Conservation (phyloP, 1,139 yeast genomes). For the Arxiozyma heterogenica region DNA sequence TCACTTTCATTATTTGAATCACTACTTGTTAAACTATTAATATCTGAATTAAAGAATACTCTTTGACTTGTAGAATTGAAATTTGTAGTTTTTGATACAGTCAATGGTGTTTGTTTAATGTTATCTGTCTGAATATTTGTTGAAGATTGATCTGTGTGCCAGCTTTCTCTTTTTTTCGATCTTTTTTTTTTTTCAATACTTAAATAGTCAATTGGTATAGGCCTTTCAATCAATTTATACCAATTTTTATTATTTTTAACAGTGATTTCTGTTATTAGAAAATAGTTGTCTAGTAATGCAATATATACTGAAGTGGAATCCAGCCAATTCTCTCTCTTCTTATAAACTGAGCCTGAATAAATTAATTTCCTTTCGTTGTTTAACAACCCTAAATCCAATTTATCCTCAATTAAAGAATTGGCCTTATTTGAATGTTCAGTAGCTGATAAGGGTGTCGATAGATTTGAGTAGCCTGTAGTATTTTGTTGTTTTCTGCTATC, state of each 20-base stretch:
- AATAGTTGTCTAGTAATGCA: slow-evolving; percentile 62
- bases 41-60: slow-evolving; percentile 9
- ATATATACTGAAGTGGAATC: slow-evolving; percentile 44
- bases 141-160: neutral
- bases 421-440: slow-evolving; percentile 29
- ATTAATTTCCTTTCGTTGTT: slow-evolving; percentile 51
- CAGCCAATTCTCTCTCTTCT: slow-evolving; percentile 56
- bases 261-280: slow-evolving; percentile 52
- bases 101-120: slow-evolving; percentile 12
- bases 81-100: slow-evolving; percentile 16
- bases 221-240: slow-evolving; percentile 45
- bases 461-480: slow-evolving; percentile 22
- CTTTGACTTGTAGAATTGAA: slow-evolving; percentile 16
- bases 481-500: slow-evolving; percentile 22
- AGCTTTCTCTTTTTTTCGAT: neutral
- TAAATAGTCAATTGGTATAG: slow-evolving; percentile 53
- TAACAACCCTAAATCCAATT: slow-evolving; percentile 41
- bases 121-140: neutral
- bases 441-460: slow-evolving; percentile 9
- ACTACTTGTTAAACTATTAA: slow-evolving; percentile 5
- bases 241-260: slow-evolving; percentile 19
- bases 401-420: slow-evolving; percentile 26
- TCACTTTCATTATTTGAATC: slow-evolving; percentile 14
- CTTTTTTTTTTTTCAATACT: slow-evolving; percentile 37
- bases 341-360: slow-evolving; percentile 49